phyloP scores from a whole-genome alignment of 164 flowering plant species.

The Cinnamomum chago region DNA sequence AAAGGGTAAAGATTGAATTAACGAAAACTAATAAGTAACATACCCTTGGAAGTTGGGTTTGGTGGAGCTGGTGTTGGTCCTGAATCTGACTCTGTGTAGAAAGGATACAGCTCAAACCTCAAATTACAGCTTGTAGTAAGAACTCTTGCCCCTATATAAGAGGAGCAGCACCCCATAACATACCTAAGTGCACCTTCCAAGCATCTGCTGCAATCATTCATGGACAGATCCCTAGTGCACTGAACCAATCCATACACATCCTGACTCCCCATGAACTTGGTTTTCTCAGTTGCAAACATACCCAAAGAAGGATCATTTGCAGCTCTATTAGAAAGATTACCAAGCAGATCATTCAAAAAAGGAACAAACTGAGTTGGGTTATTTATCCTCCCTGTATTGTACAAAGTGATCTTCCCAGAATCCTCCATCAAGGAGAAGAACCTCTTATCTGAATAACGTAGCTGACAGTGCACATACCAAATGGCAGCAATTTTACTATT shows the following conservation, averaged over 20 bases:
- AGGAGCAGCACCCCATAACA: slow-evolving; percentile 8
- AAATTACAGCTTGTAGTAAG: slow-evolving; percentile 17
- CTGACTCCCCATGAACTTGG: not conserved
- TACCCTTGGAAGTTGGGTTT: not conserved
- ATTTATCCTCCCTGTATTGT: too few species aligned
- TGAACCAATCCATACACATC: slow-evolving; percentile 25
- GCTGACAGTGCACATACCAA: slow-evolving; percentile 22
- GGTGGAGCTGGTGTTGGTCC: slow-evolving; percentile 1
- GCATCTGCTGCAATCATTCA: slow-evolving; percentile 20
- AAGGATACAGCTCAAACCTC: slow-evolving; percentile 18
- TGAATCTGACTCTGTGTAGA: slow-evolving; percentile 2
- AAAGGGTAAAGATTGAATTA: too few species aligned
- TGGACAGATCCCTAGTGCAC: slow-evolving; percentile 34
- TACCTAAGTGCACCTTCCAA: not conserved
- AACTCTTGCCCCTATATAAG: slow-evolving; percentile 15
- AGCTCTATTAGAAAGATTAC: not conserved
- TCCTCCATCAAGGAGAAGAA: not conserved
- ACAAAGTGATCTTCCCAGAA: too few species aligned
- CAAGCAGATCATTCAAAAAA: not conserved
- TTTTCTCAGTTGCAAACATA: not conserved
- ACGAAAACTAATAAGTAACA: too few species aligned
- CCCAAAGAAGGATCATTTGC: not conserved
- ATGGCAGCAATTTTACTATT: slow-evolving; percentile 12
- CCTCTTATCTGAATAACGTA: slow-evolving; percentile 21
- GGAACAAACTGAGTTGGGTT: not conserved